A percentile compares a stretch with the other conserved stretches of the same genome.
phyloP scores from a whole-genome alignment of 225 moss, liverwort and hornwort species.

The Physcomitrellopsis africana region DNA sequence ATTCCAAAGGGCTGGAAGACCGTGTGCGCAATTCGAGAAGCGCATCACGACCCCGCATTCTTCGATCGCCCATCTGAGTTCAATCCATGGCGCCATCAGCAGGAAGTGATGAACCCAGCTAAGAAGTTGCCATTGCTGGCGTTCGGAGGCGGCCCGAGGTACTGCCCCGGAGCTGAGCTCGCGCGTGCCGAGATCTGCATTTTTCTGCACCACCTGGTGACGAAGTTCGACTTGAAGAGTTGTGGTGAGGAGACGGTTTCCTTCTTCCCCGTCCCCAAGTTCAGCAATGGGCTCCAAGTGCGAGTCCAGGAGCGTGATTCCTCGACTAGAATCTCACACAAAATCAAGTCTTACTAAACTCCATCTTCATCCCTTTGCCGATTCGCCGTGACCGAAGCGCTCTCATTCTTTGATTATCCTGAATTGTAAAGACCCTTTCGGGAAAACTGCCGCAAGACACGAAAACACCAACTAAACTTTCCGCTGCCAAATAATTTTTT shows the following conservation, averaged over 20 bases:
- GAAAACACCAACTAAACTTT: not conserved
- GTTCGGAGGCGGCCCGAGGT: slow-evolving; percentile 32
- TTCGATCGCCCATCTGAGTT: slow-evolving; percentile 25
- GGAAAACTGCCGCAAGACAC: not conserved
- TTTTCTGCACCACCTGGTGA: slow-evolving; percentile 38
- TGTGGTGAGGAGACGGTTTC: slow-evolving; percentile 26
- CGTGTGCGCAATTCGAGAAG: slow-evolving; percentile 36
- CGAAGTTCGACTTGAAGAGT: slow-evolving; percentile 24
- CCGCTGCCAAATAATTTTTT: not conserved
- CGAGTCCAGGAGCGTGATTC: slow-evolving; percentile 15
- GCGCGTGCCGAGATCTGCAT: slow-evolving; percentile 32
- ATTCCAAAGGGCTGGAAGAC: slow-evolving; percentile 40
- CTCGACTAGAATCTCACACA: not conserved
- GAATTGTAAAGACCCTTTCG: not conserved
- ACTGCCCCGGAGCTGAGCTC: slow-evolving; percentile 35
- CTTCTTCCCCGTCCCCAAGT: slow-evolving; percentile 31
- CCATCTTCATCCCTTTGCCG: not conserved
- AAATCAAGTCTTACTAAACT: not conserved
- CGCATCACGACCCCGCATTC: slow-evolving; percentile 20
- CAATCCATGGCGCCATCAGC: slow-evolving; percentile 39
- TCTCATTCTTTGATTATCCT: not conserved
- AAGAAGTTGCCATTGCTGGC: slow-evolving; percentile 24
- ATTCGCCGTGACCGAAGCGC: not conserved
- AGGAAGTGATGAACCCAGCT: slow-evolving; percentile 19
- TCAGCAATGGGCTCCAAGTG: slow-evolving; percentile 26